phyloP scores from a whole-genome alignment of 176 grass and related monocot species.

The Musa beccarii region DNA sequence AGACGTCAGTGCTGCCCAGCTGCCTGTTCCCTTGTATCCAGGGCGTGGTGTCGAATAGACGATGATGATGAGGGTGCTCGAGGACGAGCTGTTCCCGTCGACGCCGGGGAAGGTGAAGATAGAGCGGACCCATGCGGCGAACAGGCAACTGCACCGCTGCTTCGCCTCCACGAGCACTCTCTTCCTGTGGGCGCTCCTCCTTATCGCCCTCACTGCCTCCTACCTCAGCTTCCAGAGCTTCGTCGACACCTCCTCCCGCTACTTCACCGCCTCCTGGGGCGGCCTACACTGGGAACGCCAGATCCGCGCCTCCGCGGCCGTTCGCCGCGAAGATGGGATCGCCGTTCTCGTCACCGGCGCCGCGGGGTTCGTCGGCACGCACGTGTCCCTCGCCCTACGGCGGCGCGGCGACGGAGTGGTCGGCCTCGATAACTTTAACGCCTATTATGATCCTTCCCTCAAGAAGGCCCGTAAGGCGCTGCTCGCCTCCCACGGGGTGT shows the following conservation, averaged over 20 bases:
- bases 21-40: too few relatives aligned
- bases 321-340: slow-evolving; percentile 27
- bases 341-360: slow-evolving; percentile 69
- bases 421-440: slow-evolving; percentile 88
- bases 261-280: slow-evolving; percentile 69
- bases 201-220: slow-evolving; percentile 74
- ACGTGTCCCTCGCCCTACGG: slow-evolving; percentile 62
- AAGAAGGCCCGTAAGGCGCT: slow-evolving; percentile 47
- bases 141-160: slow-evolving; percentile 71
- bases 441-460: slow-evolving; percentile 55
- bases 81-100: slow-evolving; percentile 86
- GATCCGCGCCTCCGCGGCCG: slow-evolving; percentile 63
- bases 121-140: slow-evolving; percentile 51
- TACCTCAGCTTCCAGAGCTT: slow-evolving; percentile 22
- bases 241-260: slow-evolving; percentile 76
- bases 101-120: slow-evolving; percentile 95
- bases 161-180: slow-evolving; percentile 78
- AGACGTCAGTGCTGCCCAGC: too few relatives aligned
- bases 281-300: slow-evolving; percentile 86
- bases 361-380: slow-evolving; percentile 57
- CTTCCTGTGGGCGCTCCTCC: slow-evolving; percentile 82
- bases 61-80: slow-evolving; percentile 56
- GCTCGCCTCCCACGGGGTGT: slow-evolving; percentile 52
- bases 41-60: too few relatives aligned
- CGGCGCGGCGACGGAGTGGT: slow-evolving; percentile 73